Evolutionary conservation across 805 yeast genomes (phyloP).

Genomic region (Danielia reshetovae): DNA sequence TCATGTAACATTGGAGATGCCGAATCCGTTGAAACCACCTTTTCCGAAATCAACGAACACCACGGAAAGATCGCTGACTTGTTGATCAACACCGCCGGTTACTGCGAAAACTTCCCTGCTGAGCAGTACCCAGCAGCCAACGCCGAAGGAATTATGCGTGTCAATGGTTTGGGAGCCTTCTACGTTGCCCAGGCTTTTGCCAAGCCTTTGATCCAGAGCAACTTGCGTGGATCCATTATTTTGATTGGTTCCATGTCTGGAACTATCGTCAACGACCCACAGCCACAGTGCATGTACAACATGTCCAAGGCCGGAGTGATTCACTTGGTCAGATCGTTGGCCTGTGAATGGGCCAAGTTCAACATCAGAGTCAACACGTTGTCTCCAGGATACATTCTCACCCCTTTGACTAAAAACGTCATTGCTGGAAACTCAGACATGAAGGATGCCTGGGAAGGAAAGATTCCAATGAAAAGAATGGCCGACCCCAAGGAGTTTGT

Average conservation of each 20-base stretch:
- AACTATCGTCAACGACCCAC: conserved; percentile 72
- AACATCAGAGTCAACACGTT: conserved; percentile 73
- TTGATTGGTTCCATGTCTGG: conserved; percentile 81
- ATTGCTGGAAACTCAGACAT: conserved; percentile 55
- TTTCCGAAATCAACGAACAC: conserved; percentile 49
- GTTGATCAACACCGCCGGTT: conserved; percentile 79
- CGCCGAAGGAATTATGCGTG: conserved; percentile 65
- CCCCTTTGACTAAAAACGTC: conserved; percentile 74
- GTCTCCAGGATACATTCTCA: conserved; percentile 77
- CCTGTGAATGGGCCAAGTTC: conserved; percentile 78
- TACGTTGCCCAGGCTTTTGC: conserved; percentile 75
- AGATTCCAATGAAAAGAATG: conserved; percentile 76
- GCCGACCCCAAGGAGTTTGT: conserved; percentile 82
- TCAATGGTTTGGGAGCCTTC: conserved; percentile 70
- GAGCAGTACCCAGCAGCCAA: conserved; percentile 69
- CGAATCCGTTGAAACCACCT: conserved; percentile 51
- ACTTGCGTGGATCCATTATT: conserved; percentile 56
- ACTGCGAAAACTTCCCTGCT: conserved; percentile 76
- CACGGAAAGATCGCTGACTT: conserved; percentile 62
- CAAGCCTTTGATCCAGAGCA: conserved; percentile 55
- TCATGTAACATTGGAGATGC: conserved; percentile 71
- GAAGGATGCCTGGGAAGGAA: conserved; percentile 68
- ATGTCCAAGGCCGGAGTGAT: conserved; percentile 86
- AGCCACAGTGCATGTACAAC: conserved; percentile 76
- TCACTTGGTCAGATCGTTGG: conserved; percentile 71